These are phyloP conservation scores for Kodamaea hsintzibuensis DNA, from an alignment of 805 yeast species.

Conservation along the genomic window DNA sequence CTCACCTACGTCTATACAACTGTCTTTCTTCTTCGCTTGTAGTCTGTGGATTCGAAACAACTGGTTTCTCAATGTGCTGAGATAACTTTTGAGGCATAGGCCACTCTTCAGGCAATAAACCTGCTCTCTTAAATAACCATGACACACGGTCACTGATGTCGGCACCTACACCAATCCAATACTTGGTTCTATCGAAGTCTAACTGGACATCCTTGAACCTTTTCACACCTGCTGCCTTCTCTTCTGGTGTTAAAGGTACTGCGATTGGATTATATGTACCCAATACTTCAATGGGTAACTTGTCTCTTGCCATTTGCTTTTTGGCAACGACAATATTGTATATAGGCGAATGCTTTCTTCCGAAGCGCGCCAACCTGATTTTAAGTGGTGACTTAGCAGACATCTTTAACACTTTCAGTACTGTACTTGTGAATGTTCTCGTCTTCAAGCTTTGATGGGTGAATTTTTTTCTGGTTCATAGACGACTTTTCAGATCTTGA, in stretches of 20 bases:
- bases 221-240: conserved; percentile 53
- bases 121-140: conserved; percentile 74
- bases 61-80: conserved; percentile 32
- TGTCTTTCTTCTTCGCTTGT: conserved; percentile 35
- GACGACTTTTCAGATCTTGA: conserved; percentile 1
- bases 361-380: conserved; percentile 90
- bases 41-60: conserved; percentile 25
- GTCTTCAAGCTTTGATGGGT: neutral
- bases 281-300: conserved; percentile 88
- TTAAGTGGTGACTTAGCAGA: conserved; percentile 71
- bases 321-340: conserved; percentile 91
- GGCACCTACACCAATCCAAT: conserved; percentile 98
- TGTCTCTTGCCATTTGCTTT: conserved; percentile 74
- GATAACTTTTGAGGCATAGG: conserved; percentile 48
- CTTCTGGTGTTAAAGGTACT: conserved; percentile 62
- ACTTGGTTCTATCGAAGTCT: conserved; percentile 86
- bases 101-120: conserved; percentile 63
- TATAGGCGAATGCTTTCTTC: conserved; percentile 81
- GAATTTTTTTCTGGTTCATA: neutral
- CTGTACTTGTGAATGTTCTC: neutral
- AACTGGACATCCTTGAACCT: conserved; percentile 78
- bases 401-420: neutral
- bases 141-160: conserved; percentile 85
- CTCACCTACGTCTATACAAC: conserved; percentile 33
- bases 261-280: conserved; percentile 93